Evolutionary conservation across 495 filamentous ascomycete genomes (phyloP), one percentile per base, ranked within the genome.

Genomic region (Beverwykella pulmonaria): DNA sequence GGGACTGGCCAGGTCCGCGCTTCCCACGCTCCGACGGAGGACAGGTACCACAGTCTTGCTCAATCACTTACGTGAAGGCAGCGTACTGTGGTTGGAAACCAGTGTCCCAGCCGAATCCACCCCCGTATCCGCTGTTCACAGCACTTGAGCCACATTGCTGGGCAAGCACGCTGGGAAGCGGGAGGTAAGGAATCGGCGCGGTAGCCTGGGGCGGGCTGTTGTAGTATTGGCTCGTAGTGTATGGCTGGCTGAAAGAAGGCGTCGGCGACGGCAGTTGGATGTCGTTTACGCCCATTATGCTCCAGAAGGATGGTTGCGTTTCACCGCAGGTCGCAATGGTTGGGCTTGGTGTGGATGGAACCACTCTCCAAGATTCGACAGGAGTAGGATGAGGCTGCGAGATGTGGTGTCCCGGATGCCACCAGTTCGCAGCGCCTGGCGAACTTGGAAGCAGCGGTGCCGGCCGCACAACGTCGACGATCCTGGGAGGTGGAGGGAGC

Each of bases 291-390:
- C 82, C 83, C 80, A 96, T 86, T 75, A 83, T 88, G 53, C 90
- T 84, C 94, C 93, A 97, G 76, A 95, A 87, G 65, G 88, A 82
- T 32, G 85, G 80, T 63, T 83, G 84, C 58, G 86, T 85, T 74
- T 94, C 91, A 47, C 80, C 80, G 52, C 88, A 88, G 56, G 87
- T 84, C 34, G 91, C 85, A 71, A 87, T 86, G 54, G 88, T 88
- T 74, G 88, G 85, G 72, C 91, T 96, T 59, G 77, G 77, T 14
- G 77, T 79, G 59, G 95, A 97, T 68, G 94, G 88, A 61, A 98
- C 82, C 72, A 97, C 88, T 76, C 89, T 93, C 94, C 93, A 98
- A 54, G 92, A 84, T 60, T 98, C 95, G 68, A 96, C 86, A 12
- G 92, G 88, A 49, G 85, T 86, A 26, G 88, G 83, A 54, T 87